These are phyloP conservation scores for Colletotrichum lupini DNA, from an alignment of 2,329 filamentous ascomycete genomes.

Conservation along the genomic window DNA sequence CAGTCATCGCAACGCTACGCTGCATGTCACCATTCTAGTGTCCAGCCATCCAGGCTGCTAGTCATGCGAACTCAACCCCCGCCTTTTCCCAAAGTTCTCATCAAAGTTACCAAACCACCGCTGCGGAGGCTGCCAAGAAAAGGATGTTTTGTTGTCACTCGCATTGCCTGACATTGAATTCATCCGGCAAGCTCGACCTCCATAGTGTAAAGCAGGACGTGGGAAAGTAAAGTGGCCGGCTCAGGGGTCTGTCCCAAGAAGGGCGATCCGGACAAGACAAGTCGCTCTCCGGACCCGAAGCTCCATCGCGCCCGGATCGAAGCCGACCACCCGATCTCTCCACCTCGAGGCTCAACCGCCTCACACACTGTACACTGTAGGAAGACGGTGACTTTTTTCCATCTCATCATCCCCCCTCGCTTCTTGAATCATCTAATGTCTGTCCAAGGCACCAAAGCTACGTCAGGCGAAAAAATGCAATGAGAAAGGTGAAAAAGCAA, in stretches of 20 bases:
- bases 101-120: slow-evolving; percentile 20
- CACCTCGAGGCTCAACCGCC: not conserved
- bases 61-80: slow-evolving; percentile 36
- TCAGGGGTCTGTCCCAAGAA: not conserved
- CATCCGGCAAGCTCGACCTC: not conserved
- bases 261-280: slow-evolving; percentile 8
- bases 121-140: slow-evolving; percentile 19
- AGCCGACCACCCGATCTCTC: slow-evolving; percentile 8
- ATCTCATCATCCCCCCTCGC: not conserved
- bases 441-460: slow-evolving; percentile 3
- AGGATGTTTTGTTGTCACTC: not conserved
- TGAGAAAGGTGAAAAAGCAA: not conserved
- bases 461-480: not conserved
- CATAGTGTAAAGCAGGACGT: not conserved
- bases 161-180: slow-evolving; percentile 9
- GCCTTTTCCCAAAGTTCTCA: slow-evolving; percentile 22
- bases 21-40: slow-evolving; percentile 12
- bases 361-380: not conserved
- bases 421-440: not conserved
- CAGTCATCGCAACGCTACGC: slow-evolving; percentile 11
- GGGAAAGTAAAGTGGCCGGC: not conserved
- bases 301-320: not conserved
- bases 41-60: slow-evolving; percentile 21
- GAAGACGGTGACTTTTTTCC: not conserved
- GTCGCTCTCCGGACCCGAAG: slow-evolving; percentile 25